These are phyloP conservation scores for Suillus occidentalis DNA, from an alignment of 768 basidiomycete species.

Conservation along the genomic window DNA sequence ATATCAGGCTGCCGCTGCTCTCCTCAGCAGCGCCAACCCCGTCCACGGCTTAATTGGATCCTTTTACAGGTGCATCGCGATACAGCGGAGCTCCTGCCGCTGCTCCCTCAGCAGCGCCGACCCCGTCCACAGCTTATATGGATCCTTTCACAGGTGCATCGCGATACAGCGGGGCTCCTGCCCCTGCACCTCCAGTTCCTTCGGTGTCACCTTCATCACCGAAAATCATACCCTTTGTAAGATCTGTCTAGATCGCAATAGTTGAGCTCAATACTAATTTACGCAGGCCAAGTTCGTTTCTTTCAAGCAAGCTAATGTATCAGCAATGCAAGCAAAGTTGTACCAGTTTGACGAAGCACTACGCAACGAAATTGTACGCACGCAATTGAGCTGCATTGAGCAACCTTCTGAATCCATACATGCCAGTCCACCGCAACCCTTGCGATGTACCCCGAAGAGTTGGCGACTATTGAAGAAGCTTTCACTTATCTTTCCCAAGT, in stretches of 20 bases:
- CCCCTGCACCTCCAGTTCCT: conserved; percentile 32
- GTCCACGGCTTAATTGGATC: conserved; percentile 53
- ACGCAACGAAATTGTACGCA: conserved; percentile 64
- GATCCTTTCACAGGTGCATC: conserved; percentile 79
- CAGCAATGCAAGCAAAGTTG: conserved; percentile 78
- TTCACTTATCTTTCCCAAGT: conserved; percentile 59
- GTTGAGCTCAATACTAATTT: conserved; percentile 1
- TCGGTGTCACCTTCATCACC: conserved; percentile 31
- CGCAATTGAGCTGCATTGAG: not conserved
- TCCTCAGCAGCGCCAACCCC: conserved; percentile 31
- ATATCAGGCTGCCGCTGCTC: conserved; percentile 44
- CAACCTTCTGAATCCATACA: not conserved
- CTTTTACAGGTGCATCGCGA: conserved; percentile 71
- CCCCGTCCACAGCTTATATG: conserved; percentile 40
- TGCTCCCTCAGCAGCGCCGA: conserved; percentile 29
- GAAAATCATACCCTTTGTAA: conserved; percentile 54
- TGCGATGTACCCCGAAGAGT: conserved; percentile 70
- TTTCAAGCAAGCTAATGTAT: conserved; percentile 85
- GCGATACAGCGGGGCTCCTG: conserved; percentile 51
- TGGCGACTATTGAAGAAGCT: conserved; percentile 53
- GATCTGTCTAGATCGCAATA: conserved; percentile 16
- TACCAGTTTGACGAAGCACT: conserved; percentile 72
- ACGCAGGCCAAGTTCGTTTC: conserved; percentile 58
- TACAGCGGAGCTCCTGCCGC: conserved; percentile 46
- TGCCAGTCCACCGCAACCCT: conserved; percentile 66